These are phyloP conservation scores for Debaryomyces coudertii DNA, from an alignment of 1,139 yeast species.

Conservation along the genomic window DNA sequence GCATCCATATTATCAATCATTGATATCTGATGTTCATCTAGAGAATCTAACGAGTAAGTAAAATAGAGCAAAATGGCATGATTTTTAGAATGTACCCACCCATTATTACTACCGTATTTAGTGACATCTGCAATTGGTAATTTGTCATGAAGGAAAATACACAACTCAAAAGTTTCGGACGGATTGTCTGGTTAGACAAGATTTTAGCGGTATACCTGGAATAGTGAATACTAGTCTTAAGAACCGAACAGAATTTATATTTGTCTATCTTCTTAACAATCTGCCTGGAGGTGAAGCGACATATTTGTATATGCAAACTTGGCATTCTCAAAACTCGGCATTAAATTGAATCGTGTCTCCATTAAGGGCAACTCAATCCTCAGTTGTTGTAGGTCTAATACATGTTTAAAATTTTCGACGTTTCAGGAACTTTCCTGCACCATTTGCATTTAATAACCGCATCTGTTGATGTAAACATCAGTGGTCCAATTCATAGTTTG, in stretches of 20 bases:
- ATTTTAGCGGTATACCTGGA: background rate
- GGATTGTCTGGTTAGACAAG: background rate
- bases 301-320: background rate
- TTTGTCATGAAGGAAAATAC: background rate
- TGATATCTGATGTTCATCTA: conserved; percentile 1
- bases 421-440: background rate
- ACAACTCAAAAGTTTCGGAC: background rate
- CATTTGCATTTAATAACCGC: conserved; percentile 2
- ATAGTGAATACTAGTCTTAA: background rate
- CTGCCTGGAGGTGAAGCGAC: background rate
- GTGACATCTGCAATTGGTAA: conserved; percentile 6
- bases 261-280: conserved; percentile 1
- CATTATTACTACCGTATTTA: background rate
- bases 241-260: conserved; percentile 1
- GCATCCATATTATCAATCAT: conserved; percentile 8
- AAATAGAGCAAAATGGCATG: conserved; percentile 1
- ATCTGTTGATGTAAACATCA: background rate
- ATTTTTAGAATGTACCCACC: conserved; percentile 3
- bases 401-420: conserved; percentile 4
- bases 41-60: background rate
- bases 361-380: conserved; percentile 1
- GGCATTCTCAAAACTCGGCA: background rate
- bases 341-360: background rate
- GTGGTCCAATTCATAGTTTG: conserved; percentile 3
- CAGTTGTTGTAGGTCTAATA: conserved; percentile 3